phyloP scores from a whole-genome alignment of 495 filamentous ascomycete genomes.

The Cercophora newfieldiana region DNA sequence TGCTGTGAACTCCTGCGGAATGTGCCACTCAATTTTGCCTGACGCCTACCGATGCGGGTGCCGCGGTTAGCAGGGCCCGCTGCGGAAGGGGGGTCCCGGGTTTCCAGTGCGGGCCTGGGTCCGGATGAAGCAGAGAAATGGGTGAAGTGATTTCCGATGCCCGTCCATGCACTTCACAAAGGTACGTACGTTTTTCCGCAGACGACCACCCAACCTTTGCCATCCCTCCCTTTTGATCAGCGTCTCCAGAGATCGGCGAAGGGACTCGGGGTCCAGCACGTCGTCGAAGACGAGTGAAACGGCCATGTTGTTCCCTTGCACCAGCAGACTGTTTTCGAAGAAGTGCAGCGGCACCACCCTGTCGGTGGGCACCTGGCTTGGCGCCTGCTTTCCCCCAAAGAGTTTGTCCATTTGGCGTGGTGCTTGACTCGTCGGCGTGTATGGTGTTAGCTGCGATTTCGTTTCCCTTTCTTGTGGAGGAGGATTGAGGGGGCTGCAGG shows the following conservation, averaged over 20 bases:
- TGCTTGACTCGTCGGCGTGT: too few relatives aligned
- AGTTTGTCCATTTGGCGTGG: conserved; percentile 20
- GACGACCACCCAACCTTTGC: conserved; percentile 43
- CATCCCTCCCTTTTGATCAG: conserved; percentile 40
- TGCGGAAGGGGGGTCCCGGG: neutral
- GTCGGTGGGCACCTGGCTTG: conserved; percentile 31
- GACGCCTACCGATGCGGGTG: conserved; percentile 18
- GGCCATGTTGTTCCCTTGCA: conserved; percentile 38
- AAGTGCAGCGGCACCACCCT: conserved; percentile 40
- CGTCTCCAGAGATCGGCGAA: conserved; percentile 34
- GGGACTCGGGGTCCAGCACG: conserved; percentile 44
- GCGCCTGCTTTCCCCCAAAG: conserved; percentile 18
- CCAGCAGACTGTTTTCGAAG: conserved; percentile 40
- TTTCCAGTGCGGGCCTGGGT: too few relatives aligned
- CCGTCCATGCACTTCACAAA: too few relatives aligned
- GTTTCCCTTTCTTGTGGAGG: too few relatives aligned
- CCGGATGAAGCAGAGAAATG: too few relatives aligned
- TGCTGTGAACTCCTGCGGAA: conserved; percentile 38
- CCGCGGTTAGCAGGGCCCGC: neutral
- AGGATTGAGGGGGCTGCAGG: too few relatives aligned
- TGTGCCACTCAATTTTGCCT: conserved; percentile 45
- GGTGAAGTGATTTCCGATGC: too few relatives aligned
- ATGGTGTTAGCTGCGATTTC: too few relatives aligned
- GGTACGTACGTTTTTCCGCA: conserved; percentile 31
- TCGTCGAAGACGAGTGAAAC: conserved; percentile 49